These are phyloP conservation scores for Bondarzewia mesenterica DNA, from an alignment of 1,284 basidiomycete genomes.

Conservation along the genomic window DNA sequence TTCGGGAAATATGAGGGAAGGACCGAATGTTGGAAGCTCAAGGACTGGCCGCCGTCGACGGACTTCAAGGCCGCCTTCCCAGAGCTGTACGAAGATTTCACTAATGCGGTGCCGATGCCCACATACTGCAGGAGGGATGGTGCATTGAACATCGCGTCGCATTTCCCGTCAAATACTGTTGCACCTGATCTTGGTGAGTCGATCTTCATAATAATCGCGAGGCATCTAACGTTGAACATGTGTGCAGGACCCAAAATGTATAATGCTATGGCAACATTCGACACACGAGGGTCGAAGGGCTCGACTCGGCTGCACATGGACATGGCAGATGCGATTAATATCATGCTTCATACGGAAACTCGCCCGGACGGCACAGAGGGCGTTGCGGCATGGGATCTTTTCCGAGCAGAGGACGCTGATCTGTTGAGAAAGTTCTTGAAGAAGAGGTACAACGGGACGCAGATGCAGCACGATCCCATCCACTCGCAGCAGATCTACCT, in stretches of 20 bases:
- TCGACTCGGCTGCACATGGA: slow-evolving; percentile 93
- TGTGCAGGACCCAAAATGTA: slow-evolving; percentile 72
- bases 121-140: slow-evolving; percentile 87
- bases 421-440: slow-evolving; percentile 68
- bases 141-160: slow-evolving; percentile 77
- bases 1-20: slow-evolving; percentile 65
- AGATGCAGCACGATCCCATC: slow-evolving; percentile 72
- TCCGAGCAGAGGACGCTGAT: slow-evolving; percentile 75
- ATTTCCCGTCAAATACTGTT: slow-evolving; percentile 80
- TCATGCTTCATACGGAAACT: slow-evolving; percentile 73
- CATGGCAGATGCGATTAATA: slow-evolving; percentile 91
- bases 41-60: slow-evolving; percentile 89
- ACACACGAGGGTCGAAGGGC: slow-evolving; percentile 60
- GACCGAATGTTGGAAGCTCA: slow-evolving; percentile 71
- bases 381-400: slow-evolving; percentile 90
- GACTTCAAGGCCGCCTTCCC: slow-evolving; percentile 84
- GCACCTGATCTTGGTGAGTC: slow-evolving; percentile 76
- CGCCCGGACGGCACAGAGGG: slow-evolving; percentile 63
- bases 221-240: no score
- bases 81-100: slow-evolving; percentile 84
- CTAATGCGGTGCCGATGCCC: slow-evolving; percentile 75
- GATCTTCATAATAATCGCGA: no score
- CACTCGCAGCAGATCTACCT: slow-evolving; percentile 88
- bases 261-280: slow-evolving; percentile 63
- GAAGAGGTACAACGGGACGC: slow-evolving; percentile 36